Percentiles rank a stretch among this genome's conserved stretches.
Evolutionary conservation across 768 basidiomycete species (phyloP).

Genomic region (Termitomyces sp.): DNA sequence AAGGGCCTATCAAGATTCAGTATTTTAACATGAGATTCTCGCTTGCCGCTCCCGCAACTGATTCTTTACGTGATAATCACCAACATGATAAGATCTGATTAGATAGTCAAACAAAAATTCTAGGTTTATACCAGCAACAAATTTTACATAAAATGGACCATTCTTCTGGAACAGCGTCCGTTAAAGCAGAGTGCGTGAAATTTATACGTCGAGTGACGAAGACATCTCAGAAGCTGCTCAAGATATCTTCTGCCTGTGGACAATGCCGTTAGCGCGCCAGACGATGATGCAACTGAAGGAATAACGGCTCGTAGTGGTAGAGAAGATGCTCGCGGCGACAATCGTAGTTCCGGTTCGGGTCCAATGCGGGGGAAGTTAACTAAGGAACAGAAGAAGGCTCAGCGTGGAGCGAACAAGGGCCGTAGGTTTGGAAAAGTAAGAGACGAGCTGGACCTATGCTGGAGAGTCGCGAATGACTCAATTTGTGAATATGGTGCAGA

Average conservation of each 20-base stretch:
- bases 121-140: neutral
- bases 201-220: neutral
- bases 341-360: slow-evolving; percentile 17
- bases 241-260: slow-evolving; percentile 27
- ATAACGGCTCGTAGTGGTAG: slow-evolving; percentile 27
- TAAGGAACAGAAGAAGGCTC: slow-evolving; percentile 67
- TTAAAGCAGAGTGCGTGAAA: slow-evolving; percentile 30
- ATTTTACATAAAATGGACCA: slow-evolving; percentile 4
- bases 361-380: slow-evolving; percentile 32
- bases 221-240: neutral
- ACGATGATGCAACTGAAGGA: slow-evolving; percentile 57
- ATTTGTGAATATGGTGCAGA: slow-evolving; percentile 66
- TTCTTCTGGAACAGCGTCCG: slow-evolving; percentile 29
- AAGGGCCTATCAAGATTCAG: no score
- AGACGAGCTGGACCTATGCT: slow-evolving; percentile 82
- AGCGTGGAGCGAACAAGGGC: slow-evolving; percentile 79
- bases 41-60: no score
- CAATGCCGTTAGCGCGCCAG: slow-evolving; percentile 19
- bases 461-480: slow-evolving; percentile 64
- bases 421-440: slow-evolving; percentile 70
- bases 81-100: neutral
- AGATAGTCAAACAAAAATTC: neutral
- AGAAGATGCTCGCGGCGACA: slow-evolving; percentile 11
- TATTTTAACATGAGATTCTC: no score
- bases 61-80: no score